Percentiles rank a stretch among this genome's conserved stretches.
These are phyloP conservation scores for Penicillium italicum DNA, from an alignment of 2,329 filamentous ascomycete genomes.

Conservation along the genomic window DNA sequence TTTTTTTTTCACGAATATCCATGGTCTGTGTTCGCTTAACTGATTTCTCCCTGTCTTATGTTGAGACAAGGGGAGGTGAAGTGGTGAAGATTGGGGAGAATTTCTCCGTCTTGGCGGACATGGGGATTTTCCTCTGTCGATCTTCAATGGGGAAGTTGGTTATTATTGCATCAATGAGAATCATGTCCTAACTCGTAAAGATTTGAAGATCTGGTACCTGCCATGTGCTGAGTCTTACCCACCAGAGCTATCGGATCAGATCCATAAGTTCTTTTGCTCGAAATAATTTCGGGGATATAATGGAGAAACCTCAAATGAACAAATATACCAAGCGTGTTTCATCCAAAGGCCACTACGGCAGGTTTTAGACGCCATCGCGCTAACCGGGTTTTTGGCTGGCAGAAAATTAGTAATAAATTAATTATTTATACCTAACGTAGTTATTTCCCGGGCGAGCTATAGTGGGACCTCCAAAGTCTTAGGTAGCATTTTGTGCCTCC, in stretches of 20 bases:
- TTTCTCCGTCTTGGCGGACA: constrained; percentile 19
- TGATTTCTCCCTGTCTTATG: neutral
- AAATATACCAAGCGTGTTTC: neutral
- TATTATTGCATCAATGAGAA: constrained; percentile 17
- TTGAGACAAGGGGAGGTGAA: neutral
- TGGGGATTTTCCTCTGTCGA: neutral
- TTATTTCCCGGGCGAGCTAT: too few species aligned
- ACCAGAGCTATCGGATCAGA: neutral
- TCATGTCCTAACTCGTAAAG: neutral
- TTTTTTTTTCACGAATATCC: neutral
- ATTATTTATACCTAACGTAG: too few species aligned
- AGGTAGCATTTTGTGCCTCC: too few species aligned
- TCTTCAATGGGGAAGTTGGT: neutral
- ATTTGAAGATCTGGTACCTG: neutral
- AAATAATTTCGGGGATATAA: neutral
- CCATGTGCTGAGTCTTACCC: neutral
- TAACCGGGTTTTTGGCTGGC: too few species aligned
- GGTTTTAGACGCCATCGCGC: too few species aligned
- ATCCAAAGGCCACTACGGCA: neutral
- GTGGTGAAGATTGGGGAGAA: neutral
- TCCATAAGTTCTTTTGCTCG: neutral
- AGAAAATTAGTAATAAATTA: too few species aligned
- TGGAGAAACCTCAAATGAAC: neutral
- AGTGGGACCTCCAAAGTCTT: too few species aligned
- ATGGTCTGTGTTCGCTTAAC: neutral